Percentiles rank a stretch among this genome's conserved stretches.
phyloP scores from a whole-genome alignment of 179 eudicot species.

The Camellia oleifera region DNA sequence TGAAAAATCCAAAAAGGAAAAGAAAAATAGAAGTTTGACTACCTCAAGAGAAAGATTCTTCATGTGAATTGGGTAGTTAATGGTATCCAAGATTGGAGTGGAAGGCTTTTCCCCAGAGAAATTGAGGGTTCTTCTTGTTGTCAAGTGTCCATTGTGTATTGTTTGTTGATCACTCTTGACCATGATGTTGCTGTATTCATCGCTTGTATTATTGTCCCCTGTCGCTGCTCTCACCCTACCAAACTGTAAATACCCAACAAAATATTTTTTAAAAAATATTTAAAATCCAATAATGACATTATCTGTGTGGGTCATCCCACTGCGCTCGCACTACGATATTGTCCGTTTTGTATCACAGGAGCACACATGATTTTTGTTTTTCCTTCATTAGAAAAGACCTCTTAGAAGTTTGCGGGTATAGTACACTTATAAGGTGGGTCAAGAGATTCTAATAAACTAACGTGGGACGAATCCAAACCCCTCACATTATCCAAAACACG shows the following conservation, averaged over 20 bases:
- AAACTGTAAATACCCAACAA: constrained; percentile 4
- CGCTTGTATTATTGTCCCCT: constrained; percentile 10
- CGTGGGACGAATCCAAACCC: too few species aligned
- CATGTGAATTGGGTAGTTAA: constrained; percentile 38
- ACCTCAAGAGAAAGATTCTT: constrained; percentile 39
- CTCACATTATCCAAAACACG: too few species aligned
- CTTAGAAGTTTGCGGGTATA: too few species aligned
- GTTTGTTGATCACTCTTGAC: neutral
- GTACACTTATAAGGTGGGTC: too few species aligned
- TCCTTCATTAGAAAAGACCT: too few species aligned
- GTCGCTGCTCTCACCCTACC: constrained; percentile 11
- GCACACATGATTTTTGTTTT: too few species aligned
- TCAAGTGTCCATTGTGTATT: neutral
- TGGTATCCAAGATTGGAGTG: constrained; percentile 42
- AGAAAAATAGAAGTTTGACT: neutral
- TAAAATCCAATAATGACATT: too few species aligned
- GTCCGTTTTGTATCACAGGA: too few species aligned
- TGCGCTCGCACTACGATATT: too few species aligned
- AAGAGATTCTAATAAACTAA: too few species aligned
- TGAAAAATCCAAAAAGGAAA: neutral
- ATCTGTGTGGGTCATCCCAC: too few species aligned
- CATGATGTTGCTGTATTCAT: neutral
- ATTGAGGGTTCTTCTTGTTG: constrained; percentile 13
- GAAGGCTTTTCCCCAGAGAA: constrained; percentile 29
- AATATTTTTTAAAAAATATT: neutral